Evolutionary conservation across 1,284 basidiomycete species (phyloP).

Genomic region (Ustilago loliicola): DNA sequence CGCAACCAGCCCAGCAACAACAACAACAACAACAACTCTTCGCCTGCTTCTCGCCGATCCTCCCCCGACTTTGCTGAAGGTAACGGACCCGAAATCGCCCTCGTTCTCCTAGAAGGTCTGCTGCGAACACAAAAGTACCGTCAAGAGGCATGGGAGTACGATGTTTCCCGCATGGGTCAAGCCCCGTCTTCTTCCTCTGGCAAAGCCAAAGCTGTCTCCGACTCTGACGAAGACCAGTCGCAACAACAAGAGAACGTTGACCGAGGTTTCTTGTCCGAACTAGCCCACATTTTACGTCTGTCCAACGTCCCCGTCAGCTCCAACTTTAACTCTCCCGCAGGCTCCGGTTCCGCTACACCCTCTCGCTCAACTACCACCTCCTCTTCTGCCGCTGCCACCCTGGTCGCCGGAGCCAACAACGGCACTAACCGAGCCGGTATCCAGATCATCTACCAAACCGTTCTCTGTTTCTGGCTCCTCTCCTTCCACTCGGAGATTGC

Average conservation of each 20-base stretch:
- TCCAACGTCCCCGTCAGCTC: constrained; percentile 42
- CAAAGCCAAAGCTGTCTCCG: constrained; percentile 25
- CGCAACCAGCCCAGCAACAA: constrained; percentile 10
- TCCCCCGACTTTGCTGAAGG: constrained; percentile 65
- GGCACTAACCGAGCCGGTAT: constrained; percentile 68
- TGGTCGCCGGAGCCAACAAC: constrained; percentile 43
- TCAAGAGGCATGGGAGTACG: constrained; percentile 72
- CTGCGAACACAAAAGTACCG: constrained; percentile 84
- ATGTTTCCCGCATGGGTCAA: constrained; percentile 54
- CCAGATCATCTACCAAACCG: constrained; percentile 95
- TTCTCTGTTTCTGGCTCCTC: constrained; percentile 92
- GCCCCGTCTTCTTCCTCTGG: constrained; percentile 13
- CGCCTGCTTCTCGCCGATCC: constrained; percentile 34
- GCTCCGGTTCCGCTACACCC: constrained; percentile 49
- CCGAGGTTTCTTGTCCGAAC: constrained; percentile 55
- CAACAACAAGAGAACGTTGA: constrained; percentile 29
- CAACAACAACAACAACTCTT: constrained; percentile 9
- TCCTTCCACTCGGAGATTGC: constrained; percentile 89
- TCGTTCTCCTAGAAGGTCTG: constrained; percentile 89
- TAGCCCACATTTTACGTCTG: constrained; percentile 48
- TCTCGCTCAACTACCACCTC: constrained; percentile 29
- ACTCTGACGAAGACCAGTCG: constrained; percentile 25
- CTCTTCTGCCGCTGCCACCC: constrained; percentile 26
- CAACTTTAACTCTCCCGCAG: constrained; percentile 40
- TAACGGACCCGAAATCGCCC: constrained; percentile 87